These are phyloP conservation scores for Russula dissimulans DNA, from an alignment of 768 basidiomycete species.

Conservation along the genomic window DNA sequence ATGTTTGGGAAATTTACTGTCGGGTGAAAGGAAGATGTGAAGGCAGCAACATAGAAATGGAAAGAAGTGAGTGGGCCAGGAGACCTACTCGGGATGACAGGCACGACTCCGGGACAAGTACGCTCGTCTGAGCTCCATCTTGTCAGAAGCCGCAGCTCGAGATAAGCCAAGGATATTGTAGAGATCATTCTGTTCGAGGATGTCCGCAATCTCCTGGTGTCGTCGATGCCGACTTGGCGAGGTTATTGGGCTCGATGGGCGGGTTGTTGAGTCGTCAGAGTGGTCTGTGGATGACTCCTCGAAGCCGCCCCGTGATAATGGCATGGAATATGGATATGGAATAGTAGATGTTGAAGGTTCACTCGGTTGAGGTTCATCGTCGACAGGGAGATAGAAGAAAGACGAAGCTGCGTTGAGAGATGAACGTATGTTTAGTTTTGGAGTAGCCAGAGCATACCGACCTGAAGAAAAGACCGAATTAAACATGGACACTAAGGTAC, in stretches of 20 bases:
- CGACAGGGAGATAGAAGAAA: slow-evolving; percentile 56
- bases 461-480: slow-evolving; percentile 19
- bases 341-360: slow-evolving; percentile 34
- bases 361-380: slow-evolving; percentile 41
- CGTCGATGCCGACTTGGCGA: slow-evolving; percentile 8
- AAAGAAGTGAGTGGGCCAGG: neutral
- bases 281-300: slow-evolving; percentile 17
- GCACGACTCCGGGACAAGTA: slow-evolving; percentile 67
- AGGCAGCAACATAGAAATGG: neutral
- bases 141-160: slow-evolving; percentile 43
- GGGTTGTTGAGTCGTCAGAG: slow-evolving; percentile 14
- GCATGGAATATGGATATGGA: slow-evolving; percentile 22
- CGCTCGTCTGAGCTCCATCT: slow-evolving; percentile 56
- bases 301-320: slow-evolving; percentile 24
- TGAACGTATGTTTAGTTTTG: neutral
- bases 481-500: slow-evolving; percentile 12
- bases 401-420: slow-evolving; percentile 38
- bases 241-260: slow-evolving; percentile 12
- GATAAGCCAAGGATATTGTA: slow-evolving; percentile 65
- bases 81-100: slow-evolving; percentile 80
- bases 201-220: slow-evolving; percentile 36
- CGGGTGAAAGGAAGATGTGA: neutral
- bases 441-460: neutral
- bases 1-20: slow-evolving; percentile 71
- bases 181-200: slow-evolving; percentile 56